Evolutionary conservation across 345 rosid genomes (phyloP), one percentile per base, ranked within the genome.

Genomic region (Lepidium aucheri): DNA sequence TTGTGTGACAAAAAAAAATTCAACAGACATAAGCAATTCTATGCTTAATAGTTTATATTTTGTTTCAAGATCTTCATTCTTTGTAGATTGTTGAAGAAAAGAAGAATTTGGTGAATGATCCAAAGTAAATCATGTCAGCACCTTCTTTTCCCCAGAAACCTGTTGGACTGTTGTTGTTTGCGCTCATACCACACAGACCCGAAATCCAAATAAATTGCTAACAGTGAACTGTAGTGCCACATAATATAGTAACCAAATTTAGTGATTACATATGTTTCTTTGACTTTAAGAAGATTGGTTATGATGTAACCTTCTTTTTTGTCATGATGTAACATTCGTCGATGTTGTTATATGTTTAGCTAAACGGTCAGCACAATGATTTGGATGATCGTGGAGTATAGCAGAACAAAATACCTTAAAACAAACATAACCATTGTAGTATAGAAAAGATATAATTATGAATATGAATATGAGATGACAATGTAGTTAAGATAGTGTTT

Each of bases 201-300:
- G 89, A 71, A 82, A 93, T 64, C 99, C 99, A 3, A 90, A 96
- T 30, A 63, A 76, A 33, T 93, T 97, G 97, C 71, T 93, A 67
- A 88, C 99, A 90, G 26, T 3, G 99, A 97, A 96, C 97, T 10
- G 78, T 95, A 0, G 99, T 90, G 80, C 99, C 99, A 5, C 89
- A 92, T 1, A 97, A 93, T 74, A 82, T 93, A 4, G 90, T 78
- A 54, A 97, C 49, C 75, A 51, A 93, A 93, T 71, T 82, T 93
- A 9, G 83, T 97, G 9, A 81, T 93, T 14, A 97, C 99, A 13
- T 93, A 86, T 44, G 86, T 93, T 58, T 78, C 87, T 33, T 81
- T 93, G 53, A 45, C 89, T 4, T 49, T 93, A 54, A 79, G 87
- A 80, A 88, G 79, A 73, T 62, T 93, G 71, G 77, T 84, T 59